phyloP scores from a whole-genome alignment of 306 rosid species.

The Rosa multiflora region DNA sequence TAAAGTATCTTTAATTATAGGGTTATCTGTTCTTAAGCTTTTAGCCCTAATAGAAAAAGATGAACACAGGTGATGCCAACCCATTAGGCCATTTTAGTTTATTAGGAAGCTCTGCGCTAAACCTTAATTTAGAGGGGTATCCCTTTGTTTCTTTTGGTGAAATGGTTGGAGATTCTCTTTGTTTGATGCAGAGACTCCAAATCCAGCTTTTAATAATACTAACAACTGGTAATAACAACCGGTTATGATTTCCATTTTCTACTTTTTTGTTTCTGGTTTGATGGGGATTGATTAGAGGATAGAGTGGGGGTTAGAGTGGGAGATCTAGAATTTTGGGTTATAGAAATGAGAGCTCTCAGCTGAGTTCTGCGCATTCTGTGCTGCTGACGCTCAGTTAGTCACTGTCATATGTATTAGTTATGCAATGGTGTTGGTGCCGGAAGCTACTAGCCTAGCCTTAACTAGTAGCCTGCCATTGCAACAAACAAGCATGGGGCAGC shows the following conservation, averaged over 20 bases:
- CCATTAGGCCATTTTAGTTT: not conserved
- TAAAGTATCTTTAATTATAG: not conserved
- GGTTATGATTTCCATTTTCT: not conserved
- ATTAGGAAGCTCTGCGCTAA: not conserved
- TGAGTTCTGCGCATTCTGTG: not conserved
- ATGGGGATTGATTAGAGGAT: slow-evolving; percentile 1
- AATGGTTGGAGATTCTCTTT: not conserved
- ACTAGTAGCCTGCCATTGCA: not conserved
- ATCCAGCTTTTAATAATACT: not conserved
- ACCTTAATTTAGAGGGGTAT: not conserved
- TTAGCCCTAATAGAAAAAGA: not conserved
- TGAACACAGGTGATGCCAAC: not conserved
- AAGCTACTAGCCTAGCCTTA: not conserved
- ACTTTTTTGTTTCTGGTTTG: not conserved
- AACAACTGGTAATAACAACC: not conserved
- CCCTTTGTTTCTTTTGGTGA: not conserved
- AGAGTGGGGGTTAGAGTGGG: not conserved
- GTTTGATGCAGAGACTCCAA: not conserved
- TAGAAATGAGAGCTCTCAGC: not conserved
- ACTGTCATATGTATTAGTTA: not conserved
- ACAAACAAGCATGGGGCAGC: not conserved
- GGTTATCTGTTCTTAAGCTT: not conserved
- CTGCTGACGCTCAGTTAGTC: not conserved
- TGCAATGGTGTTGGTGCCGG: not conserved
- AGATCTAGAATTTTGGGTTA: not conserved